Base-by-base conservation (phyloP, 805 yeast genomes). In the Brettanomyces custersianus region DNA sequence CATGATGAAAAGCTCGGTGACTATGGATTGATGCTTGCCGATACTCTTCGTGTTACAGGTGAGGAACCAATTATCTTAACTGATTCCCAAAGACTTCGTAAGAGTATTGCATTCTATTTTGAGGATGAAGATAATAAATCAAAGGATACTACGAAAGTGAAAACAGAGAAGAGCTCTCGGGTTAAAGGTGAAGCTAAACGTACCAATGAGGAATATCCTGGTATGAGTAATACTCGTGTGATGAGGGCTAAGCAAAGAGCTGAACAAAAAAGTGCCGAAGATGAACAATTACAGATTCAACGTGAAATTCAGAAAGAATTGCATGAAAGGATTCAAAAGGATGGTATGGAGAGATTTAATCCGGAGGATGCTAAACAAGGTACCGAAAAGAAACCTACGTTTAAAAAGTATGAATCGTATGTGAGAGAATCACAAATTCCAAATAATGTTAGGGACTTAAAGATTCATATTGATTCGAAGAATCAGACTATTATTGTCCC, bases 351-450 rank as follows among this genome's bases (percentile, higher is more conserved):
- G 35, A 71, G 94, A 52, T 88, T 78, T 52, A 77, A 81, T 41
- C 82, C 85, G 31, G 82, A 85, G 11, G 90, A 77, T 59, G 84
- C 85, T 4, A 70, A 72, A 21, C 79, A 74, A 44, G 60, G 64
- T 5, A 71, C 68, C 17, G 87, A 77, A 36, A 65, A 66, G 45
- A 75, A 71, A 49, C 80, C 79, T 3, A 79, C 77, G n/a, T 88
- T 90, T 68, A 85, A 84, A 52, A 82, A 82, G 54, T 92, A 84
- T 60, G 98, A 90, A 63, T 87, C 97, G 0, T 90, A 90, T 58
- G 77, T 88, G 35, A 72, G 96, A 49, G 98, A 90, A 55, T 68
- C 92, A 3, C 97, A 92, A 66, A 79, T 90, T 43, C 97, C 98
- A 28, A 61, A 66, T 25, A 72, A 73, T 48, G 94, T 87, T 15